These are phyloP conservation scores for Saksenaea oblongispora DNA, from an alignment of 371 early-diverging fungal genomes.

Conservation along the genomic window DNA sequence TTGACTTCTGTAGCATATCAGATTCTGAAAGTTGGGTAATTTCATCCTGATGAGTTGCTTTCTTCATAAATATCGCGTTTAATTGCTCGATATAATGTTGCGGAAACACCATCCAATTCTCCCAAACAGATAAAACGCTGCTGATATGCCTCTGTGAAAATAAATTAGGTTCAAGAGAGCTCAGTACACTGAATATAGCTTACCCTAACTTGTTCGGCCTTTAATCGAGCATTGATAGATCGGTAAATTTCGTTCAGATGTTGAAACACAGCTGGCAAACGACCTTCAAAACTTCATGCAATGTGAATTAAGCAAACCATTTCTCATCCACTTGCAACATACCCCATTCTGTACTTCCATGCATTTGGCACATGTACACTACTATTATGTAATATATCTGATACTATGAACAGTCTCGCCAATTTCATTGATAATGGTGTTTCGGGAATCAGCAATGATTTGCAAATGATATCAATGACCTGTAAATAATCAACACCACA, in stretches of 20 bases:
- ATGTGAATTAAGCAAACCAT: neutral
- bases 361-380: constrained; percentile 79
- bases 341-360: constrained; percentile 81
- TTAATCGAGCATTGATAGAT: constrained; percentile 69
- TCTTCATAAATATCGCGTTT: constrained; percentile 45
- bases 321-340: constrained; percentile 10
- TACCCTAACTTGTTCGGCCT: constrained; percentile 83
- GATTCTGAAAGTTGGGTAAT: neutral
- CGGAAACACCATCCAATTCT: constrained; percentile 87
- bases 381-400: constrained; percentile 87
- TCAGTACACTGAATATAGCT: no score
- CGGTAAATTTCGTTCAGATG: constrained; percentile 72
- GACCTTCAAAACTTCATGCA: constrained; percentile 60
- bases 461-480: constrained; percentile 69
- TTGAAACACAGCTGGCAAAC: constrained; percentile 67
- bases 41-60: constrained; percentile 10
- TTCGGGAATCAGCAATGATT: constrained; percentile 58
- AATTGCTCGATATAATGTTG: constrained; percentile 62
- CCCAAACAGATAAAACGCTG: constrained; percentile 79
- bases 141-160: constrained; percentile 55
- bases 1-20: neutral
- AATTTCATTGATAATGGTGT: constrained; percentile 71
- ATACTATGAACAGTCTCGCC: constrained; percentile 78
- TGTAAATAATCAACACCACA: constrained; percentile 17
- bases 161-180: neutral